Base-by-base conservation (phyloP, 306 rosid genomes). In the Vigna unguiculata region DNA sequence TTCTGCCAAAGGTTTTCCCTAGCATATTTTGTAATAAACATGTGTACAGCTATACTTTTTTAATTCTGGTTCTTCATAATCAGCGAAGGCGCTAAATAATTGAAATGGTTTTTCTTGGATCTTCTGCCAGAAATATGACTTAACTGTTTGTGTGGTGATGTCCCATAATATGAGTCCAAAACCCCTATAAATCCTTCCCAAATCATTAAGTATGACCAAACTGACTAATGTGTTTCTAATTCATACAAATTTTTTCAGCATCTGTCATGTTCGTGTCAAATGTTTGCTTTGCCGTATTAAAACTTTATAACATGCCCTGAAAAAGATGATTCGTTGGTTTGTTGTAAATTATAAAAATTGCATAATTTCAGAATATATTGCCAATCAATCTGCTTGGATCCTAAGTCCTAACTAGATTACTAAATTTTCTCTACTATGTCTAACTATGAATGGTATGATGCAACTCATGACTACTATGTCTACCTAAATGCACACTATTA, bases 311-410 rank as follows among this genome's bases (percentile, higher is more conserved):
- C 19, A 13, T 25, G 19, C 19, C 64, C 64, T 32, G 22, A 62
- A 62, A 22, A 34, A 25, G 64, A 58, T 58, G 19, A 25, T 58
- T 25, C 6, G 1, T 28, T 25, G 38, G 19, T 58, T 25, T 6
- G n/a, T n/a, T 16, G 74, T 10, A 46, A 58, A 48, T 17, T 75
- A 10, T 51, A 52, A 51, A 15, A 24, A 49, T 28, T 5, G 60
- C 65, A 41, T 38, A 52, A 41, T 61, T 69, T 69, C 52, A 63
- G n/a, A 57, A 13, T 21, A 41, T 1, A n/a, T 11, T 66, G 34
- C 64, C 9, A n/a, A 77, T 43, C 69, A n/a, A 77, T 32, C 69
- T 45, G 6, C 24, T 34, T 20, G 79, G 49, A 46, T n/a, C 34
- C 30, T 20, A 49, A 47, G 57, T n/a, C 34, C 41, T 40, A 40